Evolutionary conservation across 2,329 filamentous ascomycete species (phyloP).

Genomic region (Chaetomiaceae sp.): DNA sequence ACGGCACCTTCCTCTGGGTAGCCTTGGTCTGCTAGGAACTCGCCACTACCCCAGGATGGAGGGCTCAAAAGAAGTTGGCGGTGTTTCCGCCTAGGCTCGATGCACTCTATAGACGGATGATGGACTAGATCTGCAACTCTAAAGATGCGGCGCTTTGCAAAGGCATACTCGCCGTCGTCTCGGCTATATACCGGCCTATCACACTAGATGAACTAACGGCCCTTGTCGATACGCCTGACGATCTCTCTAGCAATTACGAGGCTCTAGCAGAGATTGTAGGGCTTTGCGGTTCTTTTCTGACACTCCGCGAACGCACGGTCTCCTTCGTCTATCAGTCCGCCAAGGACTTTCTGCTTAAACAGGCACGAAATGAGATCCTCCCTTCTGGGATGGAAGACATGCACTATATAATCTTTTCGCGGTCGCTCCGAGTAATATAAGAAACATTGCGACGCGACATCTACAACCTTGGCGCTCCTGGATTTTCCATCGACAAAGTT

Average conservation of each 20-base stretch:
- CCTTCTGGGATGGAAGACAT: conserved; percentile 9
- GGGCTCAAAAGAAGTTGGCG: conserved; percentile 5
- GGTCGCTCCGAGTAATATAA: conserved; percentile 14
- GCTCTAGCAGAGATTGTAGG: conserved; percentile 7
- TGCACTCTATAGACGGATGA: conserved; percentile 12
- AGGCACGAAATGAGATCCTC: conserved; percentile 8
- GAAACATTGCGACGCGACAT: conserved; percentile 22
- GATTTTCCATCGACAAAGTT: conserved; percentile 10
- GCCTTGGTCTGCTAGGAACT: conserved; percentile 34
- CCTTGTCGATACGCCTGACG: conserved; percentile 7
- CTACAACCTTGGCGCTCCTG: conserved; percentile 9
- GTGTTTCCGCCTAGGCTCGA: conserved; percentile 16
- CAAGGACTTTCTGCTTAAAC: conserved; percentile 9
- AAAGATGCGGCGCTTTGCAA: conserved; percentile 3
- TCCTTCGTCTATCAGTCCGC: conserved; percentile 11
- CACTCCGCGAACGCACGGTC: conserved; percentile 9
- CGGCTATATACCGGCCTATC: conserved; percentile 12
- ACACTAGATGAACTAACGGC: conserved; percentile 9
- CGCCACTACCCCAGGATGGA: conserved; percentile 15
- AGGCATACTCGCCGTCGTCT: conserved; percentile 9
- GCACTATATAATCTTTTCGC: conserved; percentile 12
- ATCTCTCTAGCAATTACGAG: conserved; percentile 3
- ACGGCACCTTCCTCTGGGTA: conserved; percentile 41
- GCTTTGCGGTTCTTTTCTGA: conserved; percentile 16
- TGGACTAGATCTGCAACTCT: conserved; percentile 7